A percentile compares a stretch with the other conserved stretches of the same genome.
phyloP scores from a whole-genome alignment of 129 eudicot species.

The Flaveria robusta region DNA sequence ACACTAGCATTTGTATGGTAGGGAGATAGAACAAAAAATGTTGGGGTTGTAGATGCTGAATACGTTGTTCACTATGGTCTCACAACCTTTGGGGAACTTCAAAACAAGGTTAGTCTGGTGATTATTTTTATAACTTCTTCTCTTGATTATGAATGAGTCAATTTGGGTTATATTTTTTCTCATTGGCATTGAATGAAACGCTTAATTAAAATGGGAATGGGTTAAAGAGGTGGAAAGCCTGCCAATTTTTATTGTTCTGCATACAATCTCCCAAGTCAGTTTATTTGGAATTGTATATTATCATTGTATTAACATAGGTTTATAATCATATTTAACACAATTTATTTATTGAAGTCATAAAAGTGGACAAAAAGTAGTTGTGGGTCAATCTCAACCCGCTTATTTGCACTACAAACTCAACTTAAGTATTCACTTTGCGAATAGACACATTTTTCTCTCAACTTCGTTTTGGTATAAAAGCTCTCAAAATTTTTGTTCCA shows the following conservation, averaged over 20 bases:
- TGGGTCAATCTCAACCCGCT: too few relatives aligned
- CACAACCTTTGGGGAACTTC: conserved; percentile 76
- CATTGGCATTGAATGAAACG: background rate
- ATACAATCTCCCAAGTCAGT: too few relatives aligned
- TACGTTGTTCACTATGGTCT: conserved; percentile 84
- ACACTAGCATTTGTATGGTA: conserved; percentile 25
- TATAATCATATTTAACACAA: background rate
- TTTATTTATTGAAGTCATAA: too few relatives aligned
- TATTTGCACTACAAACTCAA: too few relatives aligned
- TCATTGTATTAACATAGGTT: too few relatives aligned
- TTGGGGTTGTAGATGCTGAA: conserved; percentile 95
- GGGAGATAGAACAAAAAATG: conserved; percentile 80
- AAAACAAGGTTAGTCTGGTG: conserved; percentile 43
- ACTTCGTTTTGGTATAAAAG: too few relatives aligned
- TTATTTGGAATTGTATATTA: too few relatives aligned
- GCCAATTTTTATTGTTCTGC: too few relatives aligned
- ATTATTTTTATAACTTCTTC: background rate
- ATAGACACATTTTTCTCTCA: too few relatives aligned
- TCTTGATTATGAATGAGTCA: background rate
- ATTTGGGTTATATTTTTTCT: background rate
- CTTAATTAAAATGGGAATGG: background rate
- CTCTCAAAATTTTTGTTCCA: too few relatives aligned
- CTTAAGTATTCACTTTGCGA: too few relatives aligned
- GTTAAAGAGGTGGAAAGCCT: background rate
- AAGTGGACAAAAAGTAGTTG: too few relatives aligned